These are phyloP conservation scores for Apiotrichum montevideense DNA, from an alignment of 1,284 basidiomycete genomes.

Conservation along the genomic window DNA sequence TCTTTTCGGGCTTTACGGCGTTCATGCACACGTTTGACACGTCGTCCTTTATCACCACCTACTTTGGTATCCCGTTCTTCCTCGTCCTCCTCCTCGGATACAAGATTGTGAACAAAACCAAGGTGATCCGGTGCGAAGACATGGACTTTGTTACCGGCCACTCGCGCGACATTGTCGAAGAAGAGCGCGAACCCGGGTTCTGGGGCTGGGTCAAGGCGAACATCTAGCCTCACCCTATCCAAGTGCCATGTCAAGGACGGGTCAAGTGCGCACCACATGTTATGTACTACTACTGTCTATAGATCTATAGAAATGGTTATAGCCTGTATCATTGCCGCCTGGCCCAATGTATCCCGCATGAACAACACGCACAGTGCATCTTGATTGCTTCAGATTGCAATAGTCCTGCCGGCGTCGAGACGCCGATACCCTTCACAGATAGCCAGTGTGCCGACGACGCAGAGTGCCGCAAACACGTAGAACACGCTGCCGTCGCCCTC, in stretches of 20 bases:
- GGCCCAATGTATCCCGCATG: too few species aligned
- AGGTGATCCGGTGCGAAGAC: slow-evolving; percentile 3
- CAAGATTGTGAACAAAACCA: slow-evolving; percentile 8
- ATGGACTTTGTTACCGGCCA: slow-evolving; percentile 19
- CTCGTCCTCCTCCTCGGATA: slow-evolving; percentile 15
- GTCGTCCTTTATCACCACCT: slow-evolving; percentile 37
- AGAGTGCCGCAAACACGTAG: slow-evolving; percentile 28
- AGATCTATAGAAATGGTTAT: too few species aligned
- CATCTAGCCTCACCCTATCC: background rate
- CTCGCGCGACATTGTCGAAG: background rate
- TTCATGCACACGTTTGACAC: slow-evolving; percentile 21
- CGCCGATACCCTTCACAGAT: background rate
- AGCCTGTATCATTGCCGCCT: too few species aligned
- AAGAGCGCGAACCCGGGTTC: slow-evolving; percentile 23
- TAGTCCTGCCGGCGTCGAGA: background rate
- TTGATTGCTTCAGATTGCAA: too few species aligned
- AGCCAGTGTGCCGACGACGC: slow-evolving; percentile 9
- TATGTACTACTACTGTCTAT: too few species aligned
- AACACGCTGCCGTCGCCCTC: slow-evolving; percentile 35
- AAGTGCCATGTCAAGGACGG: too few species aligned
- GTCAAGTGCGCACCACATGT: too few species aligned
- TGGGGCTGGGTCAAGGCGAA: slow-evolving; percentile 22
- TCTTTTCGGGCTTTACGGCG: slow-evolving; percentile 24
- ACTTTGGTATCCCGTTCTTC: slow-evolving; percentile 28
- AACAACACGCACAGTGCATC: too few species aligned